Percentiles rank a stretch among this genome's conserved stretches.
Evolutionary conservation across 2,329 filamentous ascomycete genomes (phyloP).

Genomic region (Drechmeria coniospora): DNA sequence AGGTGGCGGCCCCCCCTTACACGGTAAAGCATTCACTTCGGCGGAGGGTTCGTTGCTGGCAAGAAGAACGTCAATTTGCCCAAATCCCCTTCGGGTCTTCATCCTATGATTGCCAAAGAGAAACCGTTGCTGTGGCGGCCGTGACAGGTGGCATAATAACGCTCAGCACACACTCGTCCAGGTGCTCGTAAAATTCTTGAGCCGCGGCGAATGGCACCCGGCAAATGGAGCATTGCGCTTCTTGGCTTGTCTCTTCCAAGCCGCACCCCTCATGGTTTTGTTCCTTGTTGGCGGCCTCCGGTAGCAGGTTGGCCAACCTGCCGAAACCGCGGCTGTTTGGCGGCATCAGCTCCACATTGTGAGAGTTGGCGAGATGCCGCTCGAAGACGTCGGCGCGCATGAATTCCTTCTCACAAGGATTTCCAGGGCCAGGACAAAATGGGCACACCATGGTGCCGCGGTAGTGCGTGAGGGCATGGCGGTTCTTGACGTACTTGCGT

Average conservation of each 20-base stretch:
- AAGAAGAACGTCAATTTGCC: too few species aligned
- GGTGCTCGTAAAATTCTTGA: constrained; percentile 94
- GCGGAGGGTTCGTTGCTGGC: too few species aligned
- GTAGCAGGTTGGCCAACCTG: constrained; percentile 5
- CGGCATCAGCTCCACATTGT: constrained; percentile 85
- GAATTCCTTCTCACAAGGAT: constrained; percentile 83
- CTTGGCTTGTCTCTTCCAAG: constrained; percentile 24
- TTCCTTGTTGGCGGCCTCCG: not conserved
- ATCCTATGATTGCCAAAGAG: too few species aligned
- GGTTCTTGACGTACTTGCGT: constrained; percentile 94
- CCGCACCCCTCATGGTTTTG: not conserved
- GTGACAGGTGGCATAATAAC: constrained; percentile 43
- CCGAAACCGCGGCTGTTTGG: constrained; percentile 54
- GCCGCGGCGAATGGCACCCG: constrained; percentile 63
- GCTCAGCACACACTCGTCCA: constrained; percentile 52
- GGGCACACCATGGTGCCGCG: constrained; percentile 97
- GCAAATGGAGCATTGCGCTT: constrained; percentile 86
- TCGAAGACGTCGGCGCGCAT: constrained; percentile 97
- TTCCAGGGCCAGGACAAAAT: constrained; percentile 81
- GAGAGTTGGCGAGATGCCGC: constrained; percentile 80
- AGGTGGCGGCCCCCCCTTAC: too few species aligned
- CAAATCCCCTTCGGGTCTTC: too few species aligned
- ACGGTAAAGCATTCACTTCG: too few species aligned
- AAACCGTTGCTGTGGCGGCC: too few species aligned
- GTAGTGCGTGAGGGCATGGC: constrained; percentile 92